A percentile compares a stretch with the other conserved stretches of the same genome.
Evolutionary conservation across 352 stramenopile species (phyloP).

Genomic region (Blastocystis sp.): DNA sequence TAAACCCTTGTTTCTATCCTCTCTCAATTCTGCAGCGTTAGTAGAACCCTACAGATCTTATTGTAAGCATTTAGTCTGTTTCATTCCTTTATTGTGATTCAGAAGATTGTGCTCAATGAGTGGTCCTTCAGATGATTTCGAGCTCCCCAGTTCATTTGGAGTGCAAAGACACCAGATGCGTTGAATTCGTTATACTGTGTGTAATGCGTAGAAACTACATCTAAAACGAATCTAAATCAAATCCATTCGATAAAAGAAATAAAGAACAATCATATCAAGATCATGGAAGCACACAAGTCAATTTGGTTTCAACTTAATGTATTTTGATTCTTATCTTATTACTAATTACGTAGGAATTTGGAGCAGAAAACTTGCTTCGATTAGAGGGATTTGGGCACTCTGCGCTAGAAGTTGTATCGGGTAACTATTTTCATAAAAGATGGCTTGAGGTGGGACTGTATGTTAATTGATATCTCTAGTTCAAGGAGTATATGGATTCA

Average conservation of each 20-base stretch:
- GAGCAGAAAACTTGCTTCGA: conserved; percentile 41
- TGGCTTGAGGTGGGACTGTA: neutral
- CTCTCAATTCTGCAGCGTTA: neutral
- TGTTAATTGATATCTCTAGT: neutral
- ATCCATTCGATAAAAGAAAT: neutral
- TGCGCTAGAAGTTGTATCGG: conserved; percentile 32
- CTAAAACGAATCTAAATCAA: neutral
- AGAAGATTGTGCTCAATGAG: neutral
- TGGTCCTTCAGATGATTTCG: neutral
- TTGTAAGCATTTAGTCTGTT: too few species aligned
- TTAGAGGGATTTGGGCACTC: conserved; percentile 8
- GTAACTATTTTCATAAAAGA: conserved; percentile 54
- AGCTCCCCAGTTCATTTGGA: neutral
- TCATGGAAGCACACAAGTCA: conserved; percentile 58
- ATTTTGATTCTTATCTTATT: neutral
- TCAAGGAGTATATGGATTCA: conserved; percentile 45
- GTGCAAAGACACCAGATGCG: neutral
- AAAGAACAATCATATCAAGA: conserved; percentile 31
- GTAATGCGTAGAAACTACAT: conserved; percentile 7
- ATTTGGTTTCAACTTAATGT: conserved; percentile 56
- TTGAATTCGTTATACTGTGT: neutral
- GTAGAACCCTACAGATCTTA: too few species aligned
- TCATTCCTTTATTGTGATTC: neutral
- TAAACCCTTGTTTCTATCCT: neutral
- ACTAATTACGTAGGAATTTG: conserved; percentile 17